Conservation (phyloP, 2,329 filamentous ascomycete species). For the Chaetomiaceae sp. region DNA sequence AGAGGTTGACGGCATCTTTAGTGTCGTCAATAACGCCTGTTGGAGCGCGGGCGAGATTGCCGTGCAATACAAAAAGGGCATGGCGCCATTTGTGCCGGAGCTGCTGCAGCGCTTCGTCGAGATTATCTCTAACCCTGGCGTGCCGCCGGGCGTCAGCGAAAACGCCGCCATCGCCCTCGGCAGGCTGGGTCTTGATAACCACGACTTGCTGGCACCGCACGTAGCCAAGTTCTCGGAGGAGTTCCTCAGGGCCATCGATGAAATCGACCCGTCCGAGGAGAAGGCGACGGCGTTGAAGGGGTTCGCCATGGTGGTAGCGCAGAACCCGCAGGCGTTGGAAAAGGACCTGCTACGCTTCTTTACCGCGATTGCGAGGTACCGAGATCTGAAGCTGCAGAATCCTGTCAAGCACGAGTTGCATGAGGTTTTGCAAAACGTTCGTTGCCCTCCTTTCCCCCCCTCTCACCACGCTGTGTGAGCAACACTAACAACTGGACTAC, state of each 20-base stretch:
- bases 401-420: constrained; percentile 63
- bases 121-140: constrained; percentile 79
- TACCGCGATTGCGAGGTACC: constrained; percentile 73
- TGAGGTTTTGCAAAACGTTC: constrained; percentile 71
- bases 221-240: constrained; percentile 75
- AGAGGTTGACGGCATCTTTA: constrained; percentile 78
- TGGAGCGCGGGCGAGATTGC: constrained; percentile 95
- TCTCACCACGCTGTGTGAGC: neutral
- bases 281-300: constrained; percentile 92
- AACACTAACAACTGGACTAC: neutral
- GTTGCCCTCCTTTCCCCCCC: constrained; percentile 27
- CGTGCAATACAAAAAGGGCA: constrained; percentile 68
- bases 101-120: constrained; percentile 72
- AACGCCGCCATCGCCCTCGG: constrained; percentile 93
- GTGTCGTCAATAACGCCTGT: constrained; percentile 96
- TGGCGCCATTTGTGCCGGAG: constrained; percentile 72
- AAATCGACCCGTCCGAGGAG: constrained; percentile 84
- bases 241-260: constrained; percentile 77
- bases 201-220: constrained; percentile 71
- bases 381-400: constrained; percentile 56
- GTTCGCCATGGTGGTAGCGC: constrained; percentile 77
- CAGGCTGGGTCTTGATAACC: constrained; percentile 74
- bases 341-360: constrained; percentile 79
- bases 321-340: constrained; percentile 91
- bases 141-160: constrained; percentile 82